Evolutionary conservation across 768 basidiomycete genomes (phyloP), one percentile per base, ranked within the genome.

Genomic region (Tubosaeta brunneosetosa): DNA sequence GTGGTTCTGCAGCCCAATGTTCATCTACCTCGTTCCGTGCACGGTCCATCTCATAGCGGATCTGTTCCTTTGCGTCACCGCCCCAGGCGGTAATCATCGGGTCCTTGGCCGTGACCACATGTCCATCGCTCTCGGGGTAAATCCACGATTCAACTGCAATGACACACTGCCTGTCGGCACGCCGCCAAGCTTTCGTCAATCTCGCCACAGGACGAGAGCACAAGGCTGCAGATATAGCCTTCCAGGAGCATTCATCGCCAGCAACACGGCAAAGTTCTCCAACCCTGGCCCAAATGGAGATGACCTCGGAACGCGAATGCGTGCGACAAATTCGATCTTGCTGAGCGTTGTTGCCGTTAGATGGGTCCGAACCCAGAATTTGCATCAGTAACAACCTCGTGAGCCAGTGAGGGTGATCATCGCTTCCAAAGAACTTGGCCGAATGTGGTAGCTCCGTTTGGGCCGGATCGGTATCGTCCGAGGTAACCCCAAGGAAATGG

Each of bases 171-270:
- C 79, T 64, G 52, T 89, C 85, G 0, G 88, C 86, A 17, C 89
- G 75, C 60, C 81, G 83, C 91, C 91, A 93, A 6, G 77, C 86
- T 66, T 89, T 90, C 46, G 84, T 86, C 45, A 92, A 66, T 34
- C 91, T 73, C 9, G 88, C 86, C 19, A 93, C 76, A 16, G 91
- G 85, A 26, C 83, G 73, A 14, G 85, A 84, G 55, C 85, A 88
- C 14, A 92, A 65, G 7, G 85, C 91, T 12, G 77, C 74, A n/a
- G 67, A 68, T 47, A 92, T 85, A 2, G 89, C 89, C 38, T 73
- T 77, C 87, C 86, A 93, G 13, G 88, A 82, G 53, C 84, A 86
- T 61, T 88, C 86, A 58, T 93, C 90, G 0, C 91, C 91, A 3
- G 74, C 73, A n/a, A 73, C 62, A 9, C 90, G 76, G 55, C 86